Base-by-base conservation (phyloP, 768 basidiomycete genomes). In the Mycena pura region DNA sequence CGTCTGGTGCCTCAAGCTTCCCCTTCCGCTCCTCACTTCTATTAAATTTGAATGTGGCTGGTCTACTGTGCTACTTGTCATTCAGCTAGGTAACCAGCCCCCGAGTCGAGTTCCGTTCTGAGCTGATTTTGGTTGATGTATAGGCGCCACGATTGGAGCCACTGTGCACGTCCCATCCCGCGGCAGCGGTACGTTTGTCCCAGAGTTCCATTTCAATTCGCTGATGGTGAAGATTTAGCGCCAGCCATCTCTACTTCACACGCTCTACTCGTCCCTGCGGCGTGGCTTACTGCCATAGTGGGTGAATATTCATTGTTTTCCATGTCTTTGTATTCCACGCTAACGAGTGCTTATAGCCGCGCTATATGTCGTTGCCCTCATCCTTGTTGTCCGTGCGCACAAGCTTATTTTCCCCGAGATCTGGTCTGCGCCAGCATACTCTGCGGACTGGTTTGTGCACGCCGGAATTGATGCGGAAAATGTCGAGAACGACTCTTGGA, bases 361-460 rank as follows among this genome's bases (percentile, higher is more conserved):
- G 3, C 7, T 55, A 39, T 66, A 62, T 44, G 40, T 56, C 22
- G 43, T 39, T 6, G 45, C 47, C n/a, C 51, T 66, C 27, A 22
- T 66, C 32, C 38, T 46, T 10, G 57, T 38, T 17, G 53, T 56
- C 32, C 47, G 49, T 51, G 48, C 44, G 17, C 64, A 66, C 36
- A 62, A 54, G 43, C 40, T 57, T 2, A 58, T 59, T 24, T 59
- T 50, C 19, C 60, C 57, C 19, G 52, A 34, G 36, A 66, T 66
- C 25, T 66, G 64, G 64, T 59, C 60, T 11, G 56, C 52, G 15
- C 15, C 56, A 3, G 64, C 64, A 25, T 34, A 40, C 32, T 62
- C 60, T 0, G 57, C 62, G 15, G 60, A 65, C 15, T 66, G 64
- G 64, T 66, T 66, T 47, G 45, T 51, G 11, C 60, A 66, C 36